Evolutionary conservation across 78 protist genomes (phyloP), one percentile per base, ranked within the genome.

Genomic region (Dictyostelium brefeldianum): DNA sequence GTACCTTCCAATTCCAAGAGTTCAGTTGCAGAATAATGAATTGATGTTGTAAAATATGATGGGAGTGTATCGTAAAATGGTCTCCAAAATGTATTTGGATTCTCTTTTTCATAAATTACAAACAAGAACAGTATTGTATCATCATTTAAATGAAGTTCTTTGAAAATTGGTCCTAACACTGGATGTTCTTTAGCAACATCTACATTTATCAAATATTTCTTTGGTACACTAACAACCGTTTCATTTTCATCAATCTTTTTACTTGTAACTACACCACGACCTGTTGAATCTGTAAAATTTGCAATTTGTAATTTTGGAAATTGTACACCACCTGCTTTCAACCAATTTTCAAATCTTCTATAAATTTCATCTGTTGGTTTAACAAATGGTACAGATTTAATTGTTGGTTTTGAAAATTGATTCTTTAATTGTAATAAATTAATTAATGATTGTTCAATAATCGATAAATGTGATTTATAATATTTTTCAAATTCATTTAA

Each of bases 41-140:
- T 77, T 9, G 93, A 74, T 8, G 93, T 87, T 46, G 93, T 80
- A 22, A 87, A 87, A 36, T 87, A 87, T 1, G 93, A 87, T 64
- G 93, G 93, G 9, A 87, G n/a, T 14, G 93, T 87, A 50, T 87
- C 93, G 27, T 75, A 87, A 25, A 87, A 87, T 77, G 93, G 93
- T 77, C 93, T 56, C 93, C 93, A 87, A 62, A 87, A 87, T 14
- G 84, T 48, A 36, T 87, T 87, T 36, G 83, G 80, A 65, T 90
- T 90, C 56, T 75, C 95, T 62, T 90, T 90, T 59, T 90, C 95
- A 73, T 90, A 90, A n/a, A 90, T 90, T 1, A 81, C 81, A 20
- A 90, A 90, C 3, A 90, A 73, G 81, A 90, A 90, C 8, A 90
- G 59, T 1, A 80, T 71, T 17, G 95, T 90, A 31, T 90, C 95